These are phyloP conservation scores for Mycothermus thermophilus DNA, from an alignment of 495 filamentous ascomycete genomes.

Conservation along the genomic window DNA sequence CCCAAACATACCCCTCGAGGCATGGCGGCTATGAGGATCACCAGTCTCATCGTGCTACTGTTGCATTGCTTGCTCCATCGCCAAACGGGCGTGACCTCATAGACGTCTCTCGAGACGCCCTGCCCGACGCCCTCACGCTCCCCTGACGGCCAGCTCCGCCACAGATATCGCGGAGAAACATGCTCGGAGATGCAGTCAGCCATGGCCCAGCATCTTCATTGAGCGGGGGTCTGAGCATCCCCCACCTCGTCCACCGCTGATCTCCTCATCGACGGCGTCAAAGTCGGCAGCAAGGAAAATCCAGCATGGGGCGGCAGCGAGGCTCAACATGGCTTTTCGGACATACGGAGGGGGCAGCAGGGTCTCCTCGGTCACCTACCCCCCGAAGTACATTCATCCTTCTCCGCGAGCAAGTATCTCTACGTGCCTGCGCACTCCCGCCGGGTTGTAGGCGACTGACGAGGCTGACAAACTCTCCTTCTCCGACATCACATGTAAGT, in stretches of 20 bases:
- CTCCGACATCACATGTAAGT: conserved; percentile 37
- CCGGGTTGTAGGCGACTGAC: conserved; percentile 23
- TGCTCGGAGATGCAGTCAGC: conserved; percentile 6
- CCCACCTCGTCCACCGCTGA: conserved; percentile 2
- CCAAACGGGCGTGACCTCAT: too few relatives aligned
- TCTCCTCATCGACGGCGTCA: conserved; percentile 23
- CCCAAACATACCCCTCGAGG: too few relatives aligned
- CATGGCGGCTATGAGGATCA: too few relatives aligned
- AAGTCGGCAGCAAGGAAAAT: conserved; percentile 21
- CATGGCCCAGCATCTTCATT: conserved; percentile 5
- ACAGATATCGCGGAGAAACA: conserved; percentile 6
- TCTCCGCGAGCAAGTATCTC: conserved; percentile 23
- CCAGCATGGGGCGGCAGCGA: conserved; percentile 22
- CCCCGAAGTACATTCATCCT: conserved; percentile 3
- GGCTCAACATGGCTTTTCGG: conserved; percentile 25
- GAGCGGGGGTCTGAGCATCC: conserved; percentile 1
- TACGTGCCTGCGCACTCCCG: conserved; percentile 34
- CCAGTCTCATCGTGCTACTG: too few relatives aligned
- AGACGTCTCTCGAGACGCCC: too few relatives aligned
- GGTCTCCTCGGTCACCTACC: conserved; percentile 10
- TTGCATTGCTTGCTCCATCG: too few relatives aligned
- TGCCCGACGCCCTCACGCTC: too few relatives aligned
- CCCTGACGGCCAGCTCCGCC: too few relatives aligned
- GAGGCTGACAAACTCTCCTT: conserved; percentile 33
- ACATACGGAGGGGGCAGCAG: conserved; percentile 26